These are phyloP conservation scores for Pichia californica DNA, from an alignment of 805 yeast species.

Conservation along the genomic window DNA sequence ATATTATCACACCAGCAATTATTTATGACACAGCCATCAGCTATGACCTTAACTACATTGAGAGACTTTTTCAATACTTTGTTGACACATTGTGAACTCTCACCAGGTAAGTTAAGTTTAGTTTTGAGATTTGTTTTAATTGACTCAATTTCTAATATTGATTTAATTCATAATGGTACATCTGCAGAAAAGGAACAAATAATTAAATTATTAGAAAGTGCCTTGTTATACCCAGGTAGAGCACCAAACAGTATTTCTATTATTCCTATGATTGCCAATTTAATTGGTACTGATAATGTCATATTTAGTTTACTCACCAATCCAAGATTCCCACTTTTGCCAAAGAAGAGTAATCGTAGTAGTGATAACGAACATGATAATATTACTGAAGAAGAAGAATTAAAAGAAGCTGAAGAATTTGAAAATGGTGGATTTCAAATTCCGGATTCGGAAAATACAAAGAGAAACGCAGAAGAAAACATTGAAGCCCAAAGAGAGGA, in stretches of 20 bases:
- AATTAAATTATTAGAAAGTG: slow-evolving; percentile 44
- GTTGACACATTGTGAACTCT: slow-evolving; percentile 43
- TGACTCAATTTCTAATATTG: slow-evolving; percentile 29
- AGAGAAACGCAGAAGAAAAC: slow-evolving; percentile 9
- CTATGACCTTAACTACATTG: slow-evolving; percentile 29
- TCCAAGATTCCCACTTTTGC: slow-evolving; percentile 64
- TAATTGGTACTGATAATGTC: slow-evolving; percentile 43
- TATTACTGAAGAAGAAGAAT: slow-evolving; percentile 10
- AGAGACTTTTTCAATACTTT: slow-evolving; percentile 44
- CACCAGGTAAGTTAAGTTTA: slow-evolving; percentile 57
- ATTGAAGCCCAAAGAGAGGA: slow-evolving; percentile 8
- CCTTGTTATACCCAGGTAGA: slow-evolving; percentile 64
- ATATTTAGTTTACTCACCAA: slow-evolving; percentile 56
- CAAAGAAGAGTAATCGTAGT: slow-evolving; percentile 9
- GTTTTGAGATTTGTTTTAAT: slow-evolving; percentile 42
- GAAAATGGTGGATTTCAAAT: not conserved
- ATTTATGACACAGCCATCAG: slow-evolving; percentile 40
- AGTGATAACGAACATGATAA: not conserved
- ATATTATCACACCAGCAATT: slow-evolving; percentile 57
- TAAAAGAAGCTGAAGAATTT: not conserved
- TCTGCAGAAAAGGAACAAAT: slow-evolving; percentile 26
- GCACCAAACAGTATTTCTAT: slow-evolving; percentile 50
- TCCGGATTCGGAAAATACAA: slow-evolving; percentile 9
- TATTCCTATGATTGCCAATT: slow-evolving; percentile 59
- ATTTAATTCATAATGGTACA: slow-evolving; percentile 25